Base-by-base conservation (phyloP, 441 rosid species). In the Codiaeum variegatum region DNA sequence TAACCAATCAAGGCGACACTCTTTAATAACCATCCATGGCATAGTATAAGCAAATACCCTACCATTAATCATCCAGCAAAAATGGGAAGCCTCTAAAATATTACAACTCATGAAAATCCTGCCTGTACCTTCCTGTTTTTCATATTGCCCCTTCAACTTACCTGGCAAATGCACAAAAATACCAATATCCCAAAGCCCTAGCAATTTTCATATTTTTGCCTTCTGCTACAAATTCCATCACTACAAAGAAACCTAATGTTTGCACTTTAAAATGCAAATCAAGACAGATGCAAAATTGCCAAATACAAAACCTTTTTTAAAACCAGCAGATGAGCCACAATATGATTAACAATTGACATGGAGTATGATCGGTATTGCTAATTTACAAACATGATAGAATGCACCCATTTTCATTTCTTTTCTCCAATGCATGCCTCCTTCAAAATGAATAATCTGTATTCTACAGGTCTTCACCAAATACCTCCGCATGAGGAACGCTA, bases 71-170 rank as follows among this genome's bases (percentile, higher is more conserved):
- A 13, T 69, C 16, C 62, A 11, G 32, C 34, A 3, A 40, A 55
- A 15, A 6, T 1, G 56, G 12, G 4, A 44, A 42, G 36, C 70
- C 58, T n/a, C 66, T 62, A 16, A 26, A 5, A 44, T 5, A 21
- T 11, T n/a, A 21, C 59, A 44, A 61, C 42, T 26, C 11, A 40
- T 6, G 55, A 28, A 8, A 44, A 75, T 69, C 64, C 23, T 61
- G 58, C 44, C 11, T 73, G 28, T 54, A 59, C 71, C 70, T 26
- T 42, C n/a, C 23, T 2, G 49, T 26, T 59, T 40, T 70, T 31
- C 63, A 73, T 13, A 62, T 26, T 44, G 56, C 62, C 72, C 54
- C 70, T 66, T 63, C 67, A 34, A 61, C 38, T 36, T 63, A 46
- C 70, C 66, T 11, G 58, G 42, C 38, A 52, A 59, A 13, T 0